Evolutionary conservation across 805 yeast genomes (phyloP), one percentile per base, ranked within the genome.

Genomic region (Jamesozyma rosinii): DNA sequence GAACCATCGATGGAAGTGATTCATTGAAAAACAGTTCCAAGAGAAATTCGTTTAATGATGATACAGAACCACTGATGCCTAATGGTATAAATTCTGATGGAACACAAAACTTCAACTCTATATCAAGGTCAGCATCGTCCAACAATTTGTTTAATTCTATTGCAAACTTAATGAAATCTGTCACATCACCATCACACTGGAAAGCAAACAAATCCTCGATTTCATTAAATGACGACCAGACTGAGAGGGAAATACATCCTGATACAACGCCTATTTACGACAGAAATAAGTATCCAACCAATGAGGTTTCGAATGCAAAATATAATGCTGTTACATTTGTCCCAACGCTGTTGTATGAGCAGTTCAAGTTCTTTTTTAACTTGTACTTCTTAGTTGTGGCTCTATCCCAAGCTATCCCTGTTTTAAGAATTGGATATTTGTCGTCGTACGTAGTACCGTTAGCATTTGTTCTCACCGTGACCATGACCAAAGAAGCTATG

Each of bases 331-430:
- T 87, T 31, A 79, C 95, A 1, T 92, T 92, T 56, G 65, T 92
- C 9, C 99, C 99, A 3, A 72, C 86, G 35, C 79, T 92, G 43
- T 72, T 92, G 26, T 94, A 84, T 63, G 96, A 90, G 61, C 99
- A 92, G 69, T 92, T 92, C 77, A 88, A 89, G 67, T 90, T 92
- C 63, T 92, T 92, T 65, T 92, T 88, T 73, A 92, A 92, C 64
- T 68, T 92, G 38, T 92, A 92, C 64, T 92, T 92, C 59, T 67
- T 94, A 41, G 57, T 94, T 18, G 98, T 94, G 50, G 97, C 98
- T 14, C 72, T 94, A 47, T 88, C 97, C 4, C 98, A 92, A 65
- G 81, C 82, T 2, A 72, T 92, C 19, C 97, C 97, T 1, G 85
- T 80, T 6, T 71, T 92, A 42, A 72, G 97, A 52, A 92, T 92